Percentiles rank a stretch among this genome's conserved stretches.
Evolutionary conservation across 108 stramenopile species (phyloP).

Genomic region (Cyclotella atomus): DNA sequence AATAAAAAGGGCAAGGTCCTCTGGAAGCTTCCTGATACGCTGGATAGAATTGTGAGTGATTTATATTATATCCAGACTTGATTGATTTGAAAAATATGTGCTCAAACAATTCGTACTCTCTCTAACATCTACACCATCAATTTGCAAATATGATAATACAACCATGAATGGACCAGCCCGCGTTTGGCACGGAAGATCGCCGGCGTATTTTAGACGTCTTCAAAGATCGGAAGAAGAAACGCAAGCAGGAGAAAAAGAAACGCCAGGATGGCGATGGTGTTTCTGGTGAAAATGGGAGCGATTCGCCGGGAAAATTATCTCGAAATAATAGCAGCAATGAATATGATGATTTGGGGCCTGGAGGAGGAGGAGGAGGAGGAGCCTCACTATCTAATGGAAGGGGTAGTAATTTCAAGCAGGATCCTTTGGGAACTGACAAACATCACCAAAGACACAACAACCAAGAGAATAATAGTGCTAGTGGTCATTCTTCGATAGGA

Average conservation of each 20-base stretch:
- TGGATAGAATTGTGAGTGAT: slow-evolving; percentile 41
- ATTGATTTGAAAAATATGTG: neutral
- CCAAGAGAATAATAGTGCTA: neutral
- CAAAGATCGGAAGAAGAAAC: slow-evolving; percentile 76
- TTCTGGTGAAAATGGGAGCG: neutral
- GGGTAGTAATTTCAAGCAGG: too few species aligned
- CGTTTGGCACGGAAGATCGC: slow-evolving; percentile 77
- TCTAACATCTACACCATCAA: too few species aligned
- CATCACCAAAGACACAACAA: neutral
- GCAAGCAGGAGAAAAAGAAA: slow-evolving; percentile 54
- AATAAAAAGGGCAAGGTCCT: slow-evolving; percentile 73
- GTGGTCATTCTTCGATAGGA: neutral
- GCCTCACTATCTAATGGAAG: too few species aligned
- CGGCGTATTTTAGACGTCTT: slow-evolving; percentile 76
- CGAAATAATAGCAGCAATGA: neutral
- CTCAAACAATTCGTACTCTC: too few species aligned
- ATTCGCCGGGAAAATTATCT: slow-evolving; percentile 11
- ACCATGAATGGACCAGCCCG: too few species aligned
- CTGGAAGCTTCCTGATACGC: slow-evolving; percentile 68
- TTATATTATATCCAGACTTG: neutral
- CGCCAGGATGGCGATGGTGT: slow-evolving; percentile 8
- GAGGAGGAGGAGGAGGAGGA: neutral
- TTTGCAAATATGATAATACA: too few species aligned
- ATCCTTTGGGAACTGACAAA: too few species aligned
- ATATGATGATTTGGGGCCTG: slow-evolving; percentile 11